Evolutionary conservation across 2,329 filamentous ascomycete species (phyloP), one percentile per base, ranked within the genome.

Genomic region (Penicillium sp.): DNA sequence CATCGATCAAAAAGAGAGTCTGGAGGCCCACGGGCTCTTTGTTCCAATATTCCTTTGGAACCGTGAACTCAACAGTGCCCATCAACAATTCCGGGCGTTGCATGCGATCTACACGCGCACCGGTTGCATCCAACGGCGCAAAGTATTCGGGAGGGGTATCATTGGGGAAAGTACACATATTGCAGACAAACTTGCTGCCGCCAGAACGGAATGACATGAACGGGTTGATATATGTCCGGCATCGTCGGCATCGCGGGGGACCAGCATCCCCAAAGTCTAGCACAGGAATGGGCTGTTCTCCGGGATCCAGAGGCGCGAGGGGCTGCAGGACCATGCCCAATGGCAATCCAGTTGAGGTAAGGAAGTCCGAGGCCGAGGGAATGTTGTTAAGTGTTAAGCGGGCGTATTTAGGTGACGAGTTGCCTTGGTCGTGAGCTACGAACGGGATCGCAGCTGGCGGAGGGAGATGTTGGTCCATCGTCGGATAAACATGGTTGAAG

Each of bases 21-120:
- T 86, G 84, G 61, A 97, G 69, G 19, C 89, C 90, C 12, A 93
- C 88, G 0, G 93, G 93, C 67, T 95, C 87, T 69, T 92, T 93
- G 19, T 89, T 92, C 89, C 91, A 99, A 73, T 99, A 99, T 73
- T 99, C 93, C 74, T 96, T 97, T 13, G 93, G 93, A 12, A 99
- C 95, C 52, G 93, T 79, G 66, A 95, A 99, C 67, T 99, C 93
- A 38, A 97, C 92, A 0, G 93, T 97, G 31, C 93, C 93, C 49
- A 89, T 81, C 62, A 86, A 88, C 62, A 99, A 77, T 72, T 99
- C 93, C 0, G 92, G 91, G 44, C 93, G 81, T 66, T 95, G 87
- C 65, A 91, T 81, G 41, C 93, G 83, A 71, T 99, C 93, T 41
- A 95, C 83, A 49, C 93, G 85, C 35, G 89, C 82, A 14, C 93